Conservation (phyloP, 805 yeast species). For the Kazachstania martiniae region DNA sequence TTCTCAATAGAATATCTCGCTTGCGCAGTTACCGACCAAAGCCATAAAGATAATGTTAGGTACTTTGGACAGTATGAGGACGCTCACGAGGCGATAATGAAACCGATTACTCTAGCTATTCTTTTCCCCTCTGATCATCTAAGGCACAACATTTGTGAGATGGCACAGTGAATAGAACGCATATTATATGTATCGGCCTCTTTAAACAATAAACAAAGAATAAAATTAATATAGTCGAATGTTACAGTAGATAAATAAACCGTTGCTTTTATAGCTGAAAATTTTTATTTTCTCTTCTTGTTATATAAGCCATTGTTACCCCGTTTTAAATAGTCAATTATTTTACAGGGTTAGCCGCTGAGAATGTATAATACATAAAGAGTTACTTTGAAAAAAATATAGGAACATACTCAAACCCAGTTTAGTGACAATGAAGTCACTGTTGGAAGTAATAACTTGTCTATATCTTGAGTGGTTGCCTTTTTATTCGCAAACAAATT, state of each 20-base stretch:
- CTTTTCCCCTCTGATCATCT: slow-evolving; percentile 32
- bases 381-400: too few species aligned
- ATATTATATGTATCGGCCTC: slow-evolving; percentile 24
- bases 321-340: too few species aligned
- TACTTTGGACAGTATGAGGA: slow-evolving; percentile 29
- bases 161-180: slow-evolving; percentile 32
- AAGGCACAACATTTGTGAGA: slow-evolving; percentile 12
- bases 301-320: not conserved
- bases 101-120: slow-evolving; percentile 27
- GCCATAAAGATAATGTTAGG: slow-evolving; percentile 12
- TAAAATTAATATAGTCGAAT: not conserved
- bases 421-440: too few species aligned
- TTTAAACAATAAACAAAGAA: slow-evolving; percentile 3
- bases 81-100: slow-evolving; percentile 22
- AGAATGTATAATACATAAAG: too few species aligned
- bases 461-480: not conserved
- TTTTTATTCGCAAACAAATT: not conserved
- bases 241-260: not conserved
- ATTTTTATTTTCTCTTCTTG: too few species aligned
- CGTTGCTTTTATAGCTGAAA: not conserved
- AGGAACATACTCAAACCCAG: too few species aligned
- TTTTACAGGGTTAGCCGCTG: too few species aligned
- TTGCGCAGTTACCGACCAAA: slow-evolving; percentile 29
- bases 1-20: too few species aligned
- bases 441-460: not conserved